These are phyloP conservation scores for Candida quercuum DNA, from an alignment of 805 yeast genomes.

Conservation along the genomic window DNA sequence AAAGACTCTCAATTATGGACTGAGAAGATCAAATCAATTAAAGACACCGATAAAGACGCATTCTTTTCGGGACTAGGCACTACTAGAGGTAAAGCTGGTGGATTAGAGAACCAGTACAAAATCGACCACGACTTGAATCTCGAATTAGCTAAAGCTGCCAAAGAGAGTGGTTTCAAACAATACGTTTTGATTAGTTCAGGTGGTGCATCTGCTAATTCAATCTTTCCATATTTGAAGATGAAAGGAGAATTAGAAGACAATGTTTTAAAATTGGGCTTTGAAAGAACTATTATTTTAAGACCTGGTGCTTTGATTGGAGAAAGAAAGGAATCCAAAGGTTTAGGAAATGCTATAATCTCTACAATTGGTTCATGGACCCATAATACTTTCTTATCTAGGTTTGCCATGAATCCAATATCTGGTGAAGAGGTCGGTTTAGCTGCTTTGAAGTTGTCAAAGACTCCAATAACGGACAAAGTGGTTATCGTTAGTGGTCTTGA, in stretches of 20 bases:
- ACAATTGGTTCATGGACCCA: conserved; percentile 25
- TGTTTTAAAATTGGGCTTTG: conserved; percentile 55
- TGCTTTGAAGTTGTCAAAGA: conserved; percentile 34
- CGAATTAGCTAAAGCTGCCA: conserved; percentile 68
- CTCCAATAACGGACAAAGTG: conserved; percentile 20
- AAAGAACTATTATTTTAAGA: conserved; percentile 65
- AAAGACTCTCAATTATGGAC: conserved; percentile 49
- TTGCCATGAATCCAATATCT: conserved; percentile 41
- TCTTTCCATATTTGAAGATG: conserved; percentile 55
- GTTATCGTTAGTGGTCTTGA: conserved; percentile 27
- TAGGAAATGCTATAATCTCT: conserved; percentile 27
- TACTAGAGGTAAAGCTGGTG: conserved; percentile 67
- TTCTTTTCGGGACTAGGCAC: conserved; percentile 73
- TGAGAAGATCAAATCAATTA: conserved; percentile 24
- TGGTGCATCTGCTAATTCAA: conserved; percentile 58
- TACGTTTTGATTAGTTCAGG: conserved; percentile 60
- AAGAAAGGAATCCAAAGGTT: conserved; percentile 39
- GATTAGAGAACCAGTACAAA: conserved; percentile 58
- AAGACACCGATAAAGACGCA: conserved; percentile 27
- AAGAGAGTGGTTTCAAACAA: conserved; percentile 59
- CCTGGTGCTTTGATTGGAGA: conserved; percentile 76
- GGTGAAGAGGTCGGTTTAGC: conserved; percentile 65
- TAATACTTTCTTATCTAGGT: conserved; percentile 28
- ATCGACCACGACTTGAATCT: conserved; percentile 74
- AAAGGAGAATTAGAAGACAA: conserved; percentile 78